Percentiles rank a stretch among this genome's conserved stretches.
phyloP scores from a whole-genome alignment of 2,329 filamentous ascomycete genomes.

The Colletotrichum sansevieriae region DNA sequence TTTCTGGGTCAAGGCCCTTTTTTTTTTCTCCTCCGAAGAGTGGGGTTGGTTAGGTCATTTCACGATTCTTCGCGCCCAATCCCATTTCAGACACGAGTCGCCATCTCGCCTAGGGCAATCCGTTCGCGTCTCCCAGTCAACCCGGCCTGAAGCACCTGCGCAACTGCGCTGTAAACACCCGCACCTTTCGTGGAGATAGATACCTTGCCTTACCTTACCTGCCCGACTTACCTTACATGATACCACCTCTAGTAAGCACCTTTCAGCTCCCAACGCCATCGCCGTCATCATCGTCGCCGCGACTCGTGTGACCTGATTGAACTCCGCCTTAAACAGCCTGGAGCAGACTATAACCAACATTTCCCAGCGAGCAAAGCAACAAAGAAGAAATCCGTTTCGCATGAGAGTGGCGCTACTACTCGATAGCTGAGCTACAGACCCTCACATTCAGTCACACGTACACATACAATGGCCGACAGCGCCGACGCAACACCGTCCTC shows the following conservation, averaged over 20 bases:
- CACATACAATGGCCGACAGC: conserved; percentile 55
- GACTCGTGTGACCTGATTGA: conserved; percentile 8
- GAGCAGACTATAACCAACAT: conserved; percentile 20
- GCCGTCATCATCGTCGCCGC: conserved; percentile 12
- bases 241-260: conserved; percentile 30
- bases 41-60: conserved; percentile 35
- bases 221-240: conserved; percentile 26
- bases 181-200: conserved; percentile 10
- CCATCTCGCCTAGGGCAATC: conserved; percentile 38
- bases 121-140: conserved; percentile 35
- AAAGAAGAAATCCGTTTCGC: conserved; percentile 5
- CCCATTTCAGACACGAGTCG: conserved; percentile 10
- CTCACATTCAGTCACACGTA: neutral
- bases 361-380: neutral
- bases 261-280: conserved; percentile 15
- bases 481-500: conserved; percentile 57
- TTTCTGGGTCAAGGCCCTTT: neutral
- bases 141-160: conserved; percentile 19
- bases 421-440: neutral
- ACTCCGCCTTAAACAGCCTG: conserved; percentile 24
- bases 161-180: conserved; percentile 36
- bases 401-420: neutral
- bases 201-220: conserved; percentile 17
- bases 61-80: conserved; percentile 20
- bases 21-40: conserved; percentile 1